phyloP scores from a whole-genome alignment of 2,329 filamentous ascomycete genomes.

The Cladophialophora immunda region DNA sequence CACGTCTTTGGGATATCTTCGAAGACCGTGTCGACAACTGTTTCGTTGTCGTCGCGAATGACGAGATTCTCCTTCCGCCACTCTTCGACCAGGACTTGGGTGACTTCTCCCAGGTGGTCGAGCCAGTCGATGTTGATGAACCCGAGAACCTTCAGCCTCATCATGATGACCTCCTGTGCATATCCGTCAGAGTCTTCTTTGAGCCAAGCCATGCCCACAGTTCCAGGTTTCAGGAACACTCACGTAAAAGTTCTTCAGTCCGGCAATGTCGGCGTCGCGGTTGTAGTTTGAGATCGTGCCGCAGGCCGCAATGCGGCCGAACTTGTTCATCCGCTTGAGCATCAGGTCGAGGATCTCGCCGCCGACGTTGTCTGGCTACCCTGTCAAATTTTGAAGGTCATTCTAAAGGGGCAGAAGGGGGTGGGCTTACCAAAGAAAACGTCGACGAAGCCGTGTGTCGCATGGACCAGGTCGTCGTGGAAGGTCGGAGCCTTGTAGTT shows the following conservation, averaged over 20 bases:
- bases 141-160: constrained; percentile 30
- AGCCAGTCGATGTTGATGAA: constrained; percentile 61
- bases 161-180: constrained; percentile 53
- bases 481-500: constrained; percentile 72
- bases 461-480: constrained; percentile 54
- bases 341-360: constrained; percentile 30
- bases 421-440: constrained; percentile 69
- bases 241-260: no score
- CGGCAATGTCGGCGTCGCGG: constrained; percentile 3
- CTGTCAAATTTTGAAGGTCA: background rate
- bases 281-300: constrained; percentile 63
- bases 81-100: constrained; percentile 74
- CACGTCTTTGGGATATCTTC: constrained; percentile 61
- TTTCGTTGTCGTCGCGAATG: constrained; percentile 64
- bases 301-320: constrained; percentile 57
- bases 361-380: constrained; percentile 52
- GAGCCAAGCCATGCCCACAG: no score
- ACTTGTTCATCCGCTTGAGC: constrained; percentile 20
- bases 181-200: no score
- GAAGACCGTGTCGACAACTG: constrained; percentile 52
- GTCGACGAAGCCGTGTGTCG: constrained; percentile 57
- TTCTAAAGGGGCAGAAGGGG: no score
- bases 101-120: constrained; percentile 66
- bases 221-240: no score
- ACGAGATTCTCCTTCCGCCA: constrained; percentile 71